Evolutionary conservation across 2,329 filamentous ascomycete genomes (phyloP), one percentile per base, ranked within the genome.

Genomic region (Botrytis porri): DNA sequence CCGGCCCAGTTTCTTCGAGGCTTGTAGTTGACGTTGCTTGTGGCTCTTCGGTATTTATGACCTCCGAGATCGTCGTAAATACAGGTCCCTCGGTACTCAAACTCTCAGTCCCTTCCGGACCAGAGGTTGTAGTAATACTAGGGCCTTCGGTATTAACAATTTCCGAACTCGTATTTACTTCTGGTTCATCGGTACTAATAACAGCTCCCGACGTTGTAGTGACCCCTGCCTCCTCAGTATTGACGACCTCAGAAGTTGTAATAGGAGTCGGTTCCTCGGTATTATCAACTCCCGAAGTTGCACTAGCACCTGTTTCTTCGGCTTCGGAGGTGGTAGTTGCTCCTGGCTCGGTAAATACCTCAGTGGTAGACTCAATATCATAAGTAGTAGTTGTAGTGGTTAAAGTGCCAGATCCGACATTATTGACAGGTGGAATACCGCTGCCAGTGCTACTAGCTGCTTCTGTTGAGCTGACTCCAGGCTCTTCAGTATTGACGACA

Each of bases 121-220:
- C 41, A 22, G 62, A 45, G 8, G 41, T 64, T 29, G 39, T 61
- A 20, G 29, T 51, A 51, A 51, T 16, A 22, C 16, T 32, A 20
- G 43, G 22, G 10, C 18, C 43, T 37, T 66, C 43, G 22, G 43
- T 51, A 37, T 8, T 66, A 3, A 51, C 35, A 9, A 25, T 29
- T 41, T 64, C 37, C 6, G 62, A 43, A 12, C 39, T 45, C 18
- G 62, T 45, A 67, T 1, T 45, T 20, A 12, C 22, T 2, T 6
- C 32, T 60, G 66, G 67, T n/a, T 70, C 54, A 5, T 51, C 45
- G 7, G 64, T n/a, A n/a, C 43, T 67, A n/a, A 51, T 18, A 60
- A 35, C 9, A 35, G 32, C 8, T 37, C 32, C 32, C 22, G 57
- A 67, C 12, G 64, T 66, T 20, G 29, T 35, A 22, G 32, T 66